phyloP scores from a whole-genome alignment of 2,329 filamentous ascomycete species.

The Trichophyton simii region DNA sequence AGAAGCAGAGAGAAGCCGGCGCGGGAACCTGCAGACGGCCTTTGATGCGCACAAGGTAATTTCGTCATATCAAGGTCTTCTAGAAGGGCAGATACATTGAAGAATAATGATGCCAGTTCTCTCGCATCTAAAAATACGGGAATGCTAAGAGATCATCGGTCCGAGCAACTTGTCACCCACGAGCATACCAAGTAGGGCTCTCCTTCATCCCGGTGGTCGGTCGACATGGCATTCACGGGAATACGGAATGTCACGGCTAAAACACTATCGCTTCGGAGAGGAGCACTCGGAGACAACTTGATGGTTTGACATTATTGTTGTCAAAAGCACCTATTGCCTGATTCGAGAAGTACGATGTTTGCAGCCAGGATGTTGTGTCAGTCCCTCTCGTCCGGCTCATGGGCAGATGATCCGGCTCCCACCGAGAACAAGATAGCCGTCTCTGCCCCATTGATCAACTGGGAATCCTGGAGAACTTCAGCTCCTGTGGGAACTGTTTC shows the following conservation, averaged over 20 bases:
- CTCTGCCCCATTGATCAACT: slow-evolving; percentile 17
- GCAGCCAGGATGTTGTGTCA: slow-evolving; percentile 34
- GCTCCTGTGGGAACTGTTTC: slow-evolving; percentile 22
- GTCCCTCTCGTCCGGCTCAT: slow-evolving; percentile 25
- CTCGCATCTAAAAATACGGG: too few relatives aligned
- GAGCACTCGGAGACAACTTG: slow-evolving; percentile 30
- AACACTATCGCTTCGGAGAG: slow-evolving; percentile 32
- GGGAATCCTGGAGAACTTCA: slow-evolving; percentile 25
- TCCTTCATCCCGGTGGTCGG: slow-evolving; percentile 29
- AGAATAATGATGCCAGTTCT: too few relatives aligned
- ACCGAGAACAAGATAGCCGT: slow-evolving; percentile 33
- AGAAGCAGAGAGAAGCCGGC: slow-evolving; percentile 13
- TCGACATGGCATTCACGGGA: slow-evolving; percentile 66
- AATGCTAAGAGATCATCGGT: too few relatives aligned
- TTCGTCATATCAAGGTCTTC: too few relatives aligned
- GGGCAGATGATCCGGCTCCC: slow-evolving; percentile 13
- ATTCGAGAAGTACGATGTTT: slow-evolving; percentile 40
- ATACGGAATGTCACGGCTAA: slow-evolving; percentile 49
- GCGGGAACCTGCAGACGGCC: slow-evolving; percentile 4
- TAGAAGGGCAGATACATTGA: too few relatives aligned
- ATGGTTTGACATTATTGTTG: slow-evolving; percentile 44
- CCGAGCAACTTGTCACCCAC: too few relatives aligned
- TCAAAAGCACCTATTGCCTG: slow-evolving; percentile 39
- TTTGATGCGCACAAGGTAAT: too few relatives aligned
- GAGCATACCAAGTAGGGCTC: too few relatives aligned